Conservation (phyloP, 2,329 filamentous ascomycete genomes). For the Xylariaceae sp. region DNA sequence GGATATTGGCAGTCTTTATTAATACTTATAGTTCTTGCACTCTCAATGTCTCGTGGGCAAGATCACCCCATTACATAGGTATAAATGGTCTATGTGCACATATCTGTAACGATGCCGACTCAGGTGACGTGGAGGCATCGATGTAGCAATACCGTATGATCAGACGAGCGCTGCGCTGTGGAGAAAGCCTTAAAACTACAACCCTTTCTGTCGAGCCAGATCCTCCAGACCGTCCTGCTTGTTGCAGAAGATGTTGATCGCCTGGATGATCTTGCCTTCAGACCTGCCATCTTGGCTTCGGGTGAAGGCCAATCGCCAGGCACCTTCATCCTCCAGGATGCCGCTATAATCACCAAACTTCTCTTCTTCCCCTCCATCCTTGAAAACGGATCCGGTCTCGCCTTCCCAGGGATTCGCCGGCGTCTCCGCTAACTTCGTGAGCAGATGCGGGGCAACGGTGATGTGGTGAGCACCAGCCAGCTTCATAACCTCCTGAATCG, state of each 20-base stretch:
- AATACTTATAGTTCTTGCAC: too few species aligned
- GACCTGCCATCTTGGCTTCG: constrained; percentile 49
- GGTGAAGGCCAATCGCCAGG: constrained; percentile 55
- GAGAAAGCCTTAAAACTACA: neutral
- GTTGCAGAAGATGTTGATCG: constrained; percentile 61
- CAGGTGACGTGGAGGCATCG: too few species aligned
- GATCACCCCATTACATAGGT: too few species aligned
- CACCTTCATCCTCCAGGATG: constrained; percentile 45
- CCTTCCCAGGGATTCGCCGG: constrained; percentile 37
- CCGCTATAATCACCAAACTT: constrained; percentile 17
- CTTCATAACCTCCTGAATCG: constrained; percentile 58
- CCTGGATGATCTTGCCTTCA: constrained; percentile 55
- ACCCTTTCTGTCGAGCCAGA: constrained; percentile 21
- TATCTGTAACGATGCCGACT: too few species aligned
- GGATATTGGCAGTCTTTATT: too few species aligned
- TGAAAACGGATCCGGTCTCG: constrained; percentile 35
- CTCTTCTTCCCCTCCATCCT: constrained; percentile 10
- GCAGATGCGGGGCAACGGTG: constrained; percentile 57
- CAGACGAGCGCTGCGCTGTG: too few species aligned
- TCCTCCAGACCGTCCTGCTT: constrained; percentile 56
- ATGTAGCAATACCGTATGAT: too few species aligned
- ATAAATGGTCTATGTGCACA: too few species aligned
- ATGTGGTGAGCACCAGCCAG: constrained; percentile 62
- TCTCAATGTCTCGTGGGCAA: too few species aligned
- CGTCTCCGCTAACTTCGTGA: constrained; percentile 49